phyloP scores from a whole-genome alignment of 2,329 filamentous ascomycete genomes.

The Ophiosphaerella korrae region DNA sequence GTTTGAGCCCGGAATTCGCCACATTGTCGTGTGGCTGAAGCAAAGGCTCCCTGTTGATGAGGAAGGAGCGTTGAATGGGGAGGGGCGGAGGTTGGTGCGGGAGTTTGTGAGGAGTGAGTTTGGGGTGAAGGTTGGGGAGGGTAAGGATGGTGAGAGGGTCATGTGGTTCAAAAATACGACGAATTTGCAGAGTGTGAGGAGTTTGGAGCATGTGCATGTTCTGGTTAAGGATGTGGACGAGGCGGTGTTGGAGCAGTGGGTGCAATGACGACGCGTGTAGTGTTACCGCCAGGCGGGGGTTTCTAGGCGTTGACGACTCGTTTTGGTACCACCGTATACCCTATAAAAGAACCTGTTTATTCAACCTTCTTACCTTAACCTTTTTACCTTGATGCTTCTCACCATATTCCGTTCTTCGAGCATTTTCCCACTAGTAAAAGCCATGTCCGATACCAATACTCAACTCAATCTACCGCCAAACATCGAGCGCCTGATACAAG shows the following conservation, averaged over 20 bases:
- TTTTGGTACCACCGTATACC: too few species aligned
- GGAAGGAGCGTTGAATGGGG: conserved; percentile 37
- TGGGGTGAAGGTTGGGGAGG: conserved; percentile 46
- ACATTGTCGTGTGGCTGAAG: conserved; percentile 62
- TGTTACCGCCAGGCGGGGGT: too few species aligned
- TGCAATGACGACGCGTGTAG: background rate
- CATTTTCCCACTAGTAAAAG: too few species aligned
- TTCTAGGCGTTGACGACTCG: too few species aligned
- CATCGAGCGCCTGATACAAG: too few species aligned
- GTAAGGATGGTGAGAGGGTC: conserved; percentile 53
- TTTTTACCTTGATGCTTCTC: too few species aligned
- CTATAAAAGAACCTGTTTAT: too few species aligned
- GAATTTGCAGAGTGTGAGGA: conserved; percentile 63
- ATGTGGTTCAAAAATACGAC: conserved; percentile 71
- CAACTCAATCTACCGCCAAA: too few species aligned
- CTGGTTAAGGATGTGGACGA: conserved; percentile 72
- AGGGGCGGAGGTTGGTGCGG: conserved; percentile 35
- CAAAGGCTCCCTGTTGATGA: conserved; percentile 38
- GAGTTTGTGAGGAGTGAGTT: conserved; percentile 52
- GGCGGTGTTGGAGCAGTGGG: conserved; percentile 33
- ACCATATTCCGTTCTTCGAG: too few species aligned
- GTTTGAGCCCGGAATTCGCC: conserved; percentile 58
- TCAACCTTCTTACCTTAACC: too few species aligned
- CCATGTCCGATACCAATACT: too few species aligned
- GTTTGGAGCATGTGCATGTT: conserved; percentile 78